These are phyloP conservation scores for Eucalyptus curtisii DNA, from an alignment of 345 rosid species.

Conservation along the genomic window DNA sequence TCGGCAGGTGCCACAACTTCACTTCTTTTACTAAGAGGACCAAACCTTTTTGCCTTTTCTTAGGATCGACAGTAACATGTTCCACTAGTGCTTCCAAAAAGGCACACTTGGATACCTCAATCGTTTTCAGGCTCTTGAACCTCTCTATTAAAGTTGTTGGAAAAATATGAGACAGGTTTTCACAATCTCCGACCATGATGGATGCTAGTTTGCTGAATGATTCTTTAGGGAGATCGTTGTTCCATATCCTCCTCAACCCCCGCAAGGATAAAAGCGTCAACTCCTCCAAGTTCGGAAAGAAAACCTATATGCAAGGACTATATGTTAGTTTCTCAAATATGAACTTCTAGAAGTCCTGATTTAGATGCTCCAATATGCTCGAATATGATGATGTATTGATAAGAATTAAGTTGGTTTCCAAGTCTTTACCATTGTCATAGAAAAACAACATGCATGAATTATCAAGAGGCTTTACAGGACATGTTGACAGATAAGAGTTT, in stretches of 20 bases:
- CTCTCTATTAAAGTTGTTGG: accelerated
- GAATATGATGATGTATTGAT: accelerated
- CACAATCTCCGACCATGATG: accelerated
- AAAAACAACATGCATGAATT: background rate
- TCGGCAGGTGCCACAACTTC: background rate
- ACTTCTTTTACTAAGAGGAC: accelerated
- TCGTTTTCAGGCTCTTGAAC: background rate
- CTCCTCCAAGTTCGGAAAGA: background rate
- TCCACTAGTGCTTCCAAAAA: background rate
- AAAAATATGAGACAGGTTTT: background rate
- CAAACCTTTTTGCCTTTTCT: accelerated
- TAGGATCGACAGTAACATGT: accelerated
- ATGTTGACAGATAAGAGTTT: accelerated
- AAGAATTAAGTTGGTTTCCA: accelerated
- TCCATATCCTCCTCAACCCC: background rate
- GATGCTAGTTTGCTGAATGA: background rate
- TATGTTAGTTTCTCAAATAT: accelerated
- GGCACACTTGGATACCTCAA: accelerated
- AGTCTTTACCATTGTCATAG: accelerated
- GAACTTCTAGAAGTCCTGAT: background rate
- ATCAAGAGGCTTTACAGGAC: accelerated
- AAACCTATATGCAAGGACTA: background rate
- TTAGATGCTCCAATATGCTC: background rate
- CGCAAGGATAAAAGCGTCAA: background rate
- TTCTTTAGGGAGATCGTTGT: accelerated